Evolutionary conservation across 345 rosid species (phyloP), one percentile per base, ranked within the genome.

Genomic region (Brassica cretica): DNA sequence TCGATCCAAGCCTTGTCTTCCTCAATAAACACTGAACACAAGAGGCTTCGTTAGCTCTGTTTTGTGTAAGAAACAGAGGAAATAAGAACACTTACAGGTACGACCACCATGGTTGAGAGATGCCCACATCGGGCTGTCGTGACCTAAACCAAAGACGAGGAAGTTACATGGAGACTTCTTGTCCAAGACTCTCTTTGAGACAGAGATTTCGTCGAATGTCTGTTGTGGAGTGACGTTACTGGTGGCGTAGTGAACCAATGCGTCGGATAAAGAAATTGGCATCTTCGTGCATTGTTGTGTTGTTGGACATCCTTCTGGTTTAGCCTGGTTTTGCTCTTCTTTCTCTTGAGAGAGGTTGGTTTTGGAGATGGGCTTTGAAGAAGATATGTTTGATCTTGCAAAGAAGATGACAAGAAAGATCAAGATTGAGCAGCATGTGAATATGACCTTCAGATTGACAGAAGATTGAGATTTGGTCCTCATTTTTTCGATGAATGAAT

Each of bases 81-180:
- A 67, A 72, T 5, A 10, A 3, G 18, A 21, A 27, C 7, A 68
- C 83, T 80, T 70, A 80, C 83, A 74, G 0, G 98, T 95, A 11
- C 90, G 85, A 55, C 99, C 99, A 1, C 98, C 96, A 18, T 87
- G 78, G 84, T 95, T 95, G 30, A 95, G 97, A 16, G 96, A 74
- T 53, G 84, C 82, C 99, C 99, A 95, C 99, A 95, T 89, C 8
- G 93, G 86, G 81, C 98, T 93, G 62, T 93, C 99, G 41, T 89
- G 97, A 11, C 99, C 99, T 7, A 94, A 86, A 1, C 99, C 99
- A 53, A 95, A 95, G 56, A 93, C 96, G 64, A 95, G 82, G 85
- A 95, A 95, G 82, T 95, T 92, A 82, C 97, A 88, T 0, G 99
- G 99, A 1, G 98, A 84, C 74, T 88, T 93, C 73, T 81, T 85